These are phyloP conservation scores for Populus hybrid DNA, from an alignment of 441 rosid species.

Conservation along the genomic window DNA sequence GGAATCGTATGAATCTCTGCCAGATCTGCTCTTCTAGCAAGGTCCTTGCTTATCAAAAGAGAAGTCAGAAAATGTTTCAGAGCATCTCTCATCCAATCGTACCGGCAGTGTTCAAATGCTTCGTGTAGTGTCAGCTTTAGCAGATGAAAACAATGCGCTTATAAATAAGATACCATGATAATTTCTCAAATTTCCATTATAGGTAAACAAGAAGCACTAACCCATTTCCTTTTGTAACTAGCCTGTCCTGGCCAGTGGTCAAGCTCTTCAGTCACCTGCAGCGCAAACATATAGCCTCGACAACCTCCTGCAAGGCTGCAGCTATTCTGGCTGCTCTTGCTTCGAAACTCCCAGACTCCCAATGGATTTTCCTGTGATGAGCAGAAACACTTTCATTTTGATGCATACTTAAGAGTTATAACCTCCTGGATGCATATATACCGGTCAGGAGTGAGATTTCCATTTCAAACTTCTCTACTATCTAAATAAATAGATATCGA, in stretches of 20 bases:
- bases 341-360: constrained; percentile 85
- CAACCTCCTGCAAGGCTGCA: constrained; percentile 57
- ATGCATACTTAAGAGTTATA: not conserved
- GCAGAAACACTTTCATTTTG: not conserved
- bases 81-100: constrained; percentile 81
- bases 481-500: not conserved
- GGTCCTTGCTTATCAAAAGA: constrained; percentile 24
- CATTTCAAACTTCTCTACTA: not conserved
- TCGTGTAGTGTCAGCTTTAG: constrained; percentile 54
- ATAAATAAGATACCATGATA: not conserved
- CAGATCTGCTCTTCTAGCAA: constrained; percentile 23
- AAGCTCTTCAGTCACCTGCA: constrained; percentile 79
- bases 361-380: constrained; percentile 51
- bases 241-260: constrained; percentile 71
- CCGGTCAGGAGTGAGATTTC: not conserved
- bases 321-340: constrained; percentile 63
- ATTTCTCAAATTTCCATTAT: not conserved
- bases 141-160: constrained; percentile 3
- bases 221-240: constrained; percentile 66
- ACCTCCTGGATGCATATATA: not conserved
- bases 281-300: constrained; percentile 79
- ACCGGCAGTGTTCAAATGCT: constrained; percentile 64
- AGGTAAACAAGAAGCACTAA: constrained; percentile 19
- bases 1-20: constrained; percentile 20
- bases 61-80: constrained; percentile 48